Percentiles rank a stretch among this genome's conserved stretches.
phyloP scores from a whole-genome alignment of 305 asterid species.

The Stenogyne calaminthoides region DNA sequence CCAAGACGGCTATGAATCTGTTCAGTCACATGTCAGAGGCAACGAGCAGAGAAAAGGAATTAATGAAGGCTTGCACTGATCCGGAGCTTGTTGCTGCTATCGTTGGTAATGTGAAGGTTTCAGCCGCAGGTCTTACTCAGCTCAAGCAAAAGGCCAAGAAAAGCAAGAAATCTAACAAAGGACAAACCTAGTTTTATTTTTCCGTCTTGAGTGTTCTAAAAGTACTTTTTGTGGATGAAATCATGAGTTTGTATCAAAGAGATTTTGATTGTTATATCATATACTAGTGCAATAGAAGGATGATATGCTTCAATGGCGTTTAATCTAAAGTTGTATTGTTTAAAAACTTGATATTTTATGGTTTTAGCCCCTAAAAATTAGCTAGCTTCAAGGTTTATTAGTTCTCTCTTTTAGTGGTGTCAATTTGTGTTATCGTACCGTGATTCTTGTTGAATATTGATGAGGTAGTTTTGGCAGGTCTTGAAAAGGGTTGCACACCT shows the following conservation, averaged over 20 bases:
- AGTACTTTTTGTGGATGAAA: not conserved
- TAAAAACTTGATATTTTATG: too few relatives aligned
- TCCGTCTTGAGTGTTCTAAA: not conserved
- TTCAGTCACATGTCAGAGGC: conserved; percentile 81
- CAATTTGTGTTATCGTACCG: too few relatives aligned
- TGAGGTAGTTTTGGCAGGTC: too few relatives aligned
- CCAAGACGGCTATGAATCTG: conserved; percentile 83
- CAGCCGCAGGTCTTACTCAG: conserved; percentile 96
- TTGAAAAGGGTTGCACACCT: too few relatives aligned
- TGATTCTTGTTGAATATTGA: too few relatives aligned
- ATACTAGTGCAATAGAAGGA: not conserved
- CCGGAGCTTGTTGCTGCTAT: conserved; percentile 94
- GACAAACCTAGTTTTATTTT: conserved; percentile 21
- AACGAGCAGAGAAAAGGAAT: conserved; percentile 79
- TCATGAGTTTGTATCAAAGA: not conserved
- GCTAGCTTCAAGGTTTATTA: too few relatives aligned
- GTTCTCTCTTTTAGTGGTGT: too few relatives aligned
- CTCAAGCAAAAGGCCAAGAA: conserved; percentile 92
- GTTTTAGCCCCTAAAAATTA: too few relatives aligned
- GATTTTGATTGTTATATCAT: not conserved
- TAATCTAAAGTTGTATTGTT: too few relatives aligned
- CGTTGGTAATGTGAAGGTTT: conserved; percentile 81
- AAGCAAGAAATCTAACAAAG: conserved; percentile 69
- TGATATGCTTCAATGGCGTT: not conserved
- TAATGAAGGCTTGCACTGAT: conserved; percentile 97